These are phyloP conservation scores for Cryptococcus sp. DNA, from an alignment of 1,284 basidiomycete species.

Conservation along the genomic window DNA sequence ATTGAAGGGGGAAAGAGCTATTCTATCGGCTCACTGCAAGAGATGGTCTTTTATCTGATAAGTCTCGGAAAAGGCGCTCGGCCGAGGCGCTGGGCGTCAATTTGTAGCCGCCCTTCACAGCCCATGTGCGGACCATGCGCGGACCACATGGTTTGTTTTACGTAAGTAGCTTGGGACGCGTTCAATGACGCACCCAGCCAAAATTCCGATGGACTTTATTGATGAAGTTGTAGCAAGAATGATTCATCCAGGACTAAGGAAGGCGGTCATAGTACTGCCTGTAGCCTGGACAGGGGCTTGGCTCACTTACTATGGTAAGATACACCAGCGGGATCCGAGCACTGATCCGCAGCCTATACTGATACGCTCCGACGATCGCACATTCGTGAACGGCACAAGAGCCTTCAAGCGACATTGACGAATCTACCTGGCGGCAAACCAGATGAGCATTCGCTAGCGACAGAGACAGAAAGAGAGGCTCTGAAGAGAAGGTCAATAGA, in stretches of 20 bases:
- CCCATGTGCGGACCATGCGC: too few species aligned
- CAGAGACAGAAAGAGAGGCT: constrained; percentile 43
- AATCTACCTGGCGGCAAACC: constrained; percentile 18
- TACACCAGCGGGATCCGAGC: background rate
- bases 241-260: constrained; percentile 15
- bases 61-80: background rate
- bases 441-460: constrained; percentile 23
- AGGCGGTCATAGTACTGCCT: constrained; percentile 35
- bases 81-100: too few species aligned
- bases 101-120: too few species aligned
- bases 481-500: constrained; percentile 39
- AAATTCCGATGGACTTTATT: too few species aligned
- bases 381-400: constrained; percentile 30
- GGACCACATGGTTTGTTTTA: too few species aligned
- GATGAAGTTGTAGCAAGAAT: background rate
- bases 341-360: constrained; percentile 37
- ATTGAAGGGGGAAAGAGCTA: too few species aligned
- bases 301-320: constrained; percentile 43
- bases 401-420: constrained; percentile 19
- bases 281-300: constrained; percentile 42
- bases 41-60: background rate
- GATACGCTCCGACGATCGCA: constrained; percentile 40
- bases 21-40: too few species aligned
- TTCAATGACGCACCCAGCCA: too few species aligned
- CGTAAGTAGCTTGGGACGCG: too few species aligned